Base-by-base conservation (phyloP, 2,329 filamentous ascomycete genomes). In the Aspergillus spinulosporus region DNA sequence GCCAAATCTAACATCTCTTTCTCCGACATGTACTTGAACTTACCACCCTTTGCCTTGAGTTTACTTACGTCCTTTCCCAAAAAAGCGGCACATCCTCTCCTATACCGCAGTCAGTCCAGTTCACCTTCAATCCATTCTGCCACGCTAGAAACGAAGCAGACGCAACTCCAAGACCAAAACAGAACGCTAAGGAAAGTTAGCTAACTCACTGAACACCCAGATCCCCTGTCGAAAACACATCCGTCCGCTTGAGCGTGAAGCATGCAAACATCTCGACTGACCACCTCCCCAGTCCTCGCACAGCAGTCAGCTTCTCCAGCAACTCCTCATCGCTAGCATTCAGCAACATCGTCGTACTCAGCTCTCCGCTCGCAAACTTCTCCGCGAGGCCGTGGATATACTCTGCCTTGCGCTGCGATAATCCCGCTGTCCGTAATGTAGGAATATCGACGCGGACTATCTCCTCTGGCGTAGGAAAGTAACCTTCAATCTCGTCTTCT, bases 11-110 rank as follows among this genome's bases (percentile, higher is more conserved):
- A 72, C 94, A 99, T 97, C 59, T 97, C 94, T 70, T 86, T 84
- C 76, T 97, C 94, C 36, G 82, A 84, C 92, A 97, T 96, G 73
- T 97, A 99, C 79, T 97, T 97, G 88, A 92, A 97, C 78, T 97
- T 97, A 44, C 90, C 89, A 34, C 86, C 86, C 62, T 85, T 89
- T 36, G 77, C 79, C 76, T 95, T 97, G 57, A 97, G 76, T 75
- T 93, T 96, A 45, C 80, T 84, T 21, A 97, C 86, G 70, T 97
- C 90, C 57, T 84, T 84, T 1, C 94, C 94, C 47, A 87, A 81
- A 68, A 94, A 92, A 0, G 89, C 87, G 1, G 94, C 94, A 87
- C 97, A 96, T 7, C 94, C 94, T 67, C 92, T 81, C 67, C 81
- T 83, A 52, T 26, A 21, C 21, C 21, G 21, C 43, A 50, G 42